Evolutionary conservation across 2,329 filamentous ascomycete genomes (phyloP).

Genomic region (Berkeleyomyces rouxiae): DNA sequence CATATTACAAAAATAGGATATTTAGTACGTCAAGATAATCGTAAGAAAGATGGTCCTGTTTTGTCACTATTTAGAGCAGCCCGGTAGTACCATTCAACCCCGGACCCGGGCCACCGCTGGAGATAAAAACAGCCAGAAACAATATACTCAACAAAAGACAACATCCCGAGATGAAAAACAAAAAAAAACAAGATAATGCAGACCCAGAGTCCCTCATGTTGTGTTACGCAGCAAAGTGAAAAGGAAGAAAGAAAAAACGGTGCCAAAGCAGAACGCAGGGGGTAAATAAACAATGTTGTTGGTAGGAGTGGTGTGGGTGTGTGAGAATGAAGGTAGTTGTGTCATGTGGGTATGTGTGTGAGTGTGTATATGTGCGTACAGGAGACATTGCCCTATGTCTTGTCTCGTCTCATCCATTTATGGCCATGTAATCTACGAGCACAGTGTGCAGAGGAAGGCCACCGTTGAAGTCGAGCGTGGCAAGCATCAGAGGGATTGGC

Average conservation of each 20-base stretch:
- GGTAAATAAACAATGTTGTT: background rate
- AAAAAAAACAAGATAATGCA: constrained; percentile 15
- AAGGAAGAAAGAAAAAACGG: constrained; percentile 10
- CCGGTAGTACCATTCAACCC: background rate
- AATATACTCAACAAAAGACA: constrained; percentile 2
- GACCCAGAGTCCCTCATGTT: constrained; percentile 2
- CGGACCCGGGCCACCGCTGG: background rate
- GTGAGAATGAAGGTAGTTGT: too few relatives aligned
- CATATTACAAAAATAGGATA: too few relatives aligned
- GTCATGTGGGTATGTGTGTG: too few relatives aligned
- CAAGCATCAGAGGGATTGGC: too few relatives aligned
- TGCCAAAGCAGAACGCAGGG: background rate
- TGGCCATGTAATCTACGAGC: background rate
- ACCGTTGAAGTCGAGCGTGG: background rate
- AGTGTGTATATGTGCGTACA: too few relatives aligned
- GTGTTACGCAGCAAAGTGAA: constrained; percentile 8
- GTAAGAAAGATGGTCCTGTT: background rate
- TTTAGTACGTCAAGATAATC: too few relatives aligned
- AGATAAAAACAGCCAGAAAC: background rate
- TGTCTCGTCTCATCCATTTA: background rate
- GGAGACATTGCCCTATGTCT: background rate
- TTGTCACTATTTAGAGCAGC: constrained; percentile 1
- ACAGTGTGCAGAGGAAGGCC: background rate
- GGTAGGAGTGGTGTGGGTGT: background rate
- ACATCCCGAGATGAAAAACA: constrained; percentile 4